Evolutionary conservation across 305 asterid genomes (phyloP), one percentile per base, ranked within the genome.

Genomic region (Striga hermonthica): DNA sequence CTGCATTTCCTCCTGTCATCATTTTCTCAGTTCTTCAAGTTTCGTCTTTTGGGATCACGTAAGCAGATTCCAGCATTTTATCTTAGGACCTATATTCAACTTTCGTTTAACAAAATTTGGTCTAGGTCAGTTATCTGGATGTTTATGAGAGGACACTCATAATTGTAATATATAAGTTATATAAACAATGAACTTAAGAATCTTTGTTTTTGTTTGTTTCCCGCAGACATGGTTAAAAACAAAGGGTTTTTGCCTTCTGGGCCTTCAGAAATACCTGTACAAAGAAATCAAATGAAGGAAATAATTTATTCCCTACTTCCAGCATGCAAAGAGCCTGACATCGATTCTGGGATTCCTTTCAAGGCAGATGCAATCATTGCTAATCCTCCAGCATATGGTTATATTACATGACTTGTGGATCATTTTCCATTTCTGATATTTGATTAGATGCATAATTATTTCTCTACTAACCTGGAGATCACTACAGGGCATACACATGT

Each of bases 211-310:
- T 55, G 15, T 39, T 55, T 28, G 34, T 22, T 44, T 70, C 61
- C 64, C 66, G 80, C 82, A 93, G 97, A 90, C 83, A 93, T 93
- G 97, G 99, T 93, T 62, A 93, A 93, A 75, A 93, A 93, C 87
- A 93, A 93, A 83, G 97, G 99, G 22, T 90, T 93, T 73, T 82
- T 93, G 83, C 99, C 99, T 50, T 90, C 99, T 31, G 97, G 91
- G 65, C 99, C 97, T 66, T 93, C 97, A 72, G 99, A 93, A 82
- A 88, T 93, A 74, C 91, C 95, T 8, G 55, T 74, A 54, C 96
- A 90, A 69, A 74, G 95, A 72, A 90, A 80, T 55, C 99, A 93
- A 77, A 79, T 90, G 73, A 93, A 88, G 80, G 95, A 88, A 71
- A 88, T 93, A 49, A 90, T 93, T 74, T 56, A 76, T 77, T 93